Evolutionary conservation across 2,329 filamentous ascomycete species (phyloP).

Genomic region (Penicillium digitatum): DNA sequence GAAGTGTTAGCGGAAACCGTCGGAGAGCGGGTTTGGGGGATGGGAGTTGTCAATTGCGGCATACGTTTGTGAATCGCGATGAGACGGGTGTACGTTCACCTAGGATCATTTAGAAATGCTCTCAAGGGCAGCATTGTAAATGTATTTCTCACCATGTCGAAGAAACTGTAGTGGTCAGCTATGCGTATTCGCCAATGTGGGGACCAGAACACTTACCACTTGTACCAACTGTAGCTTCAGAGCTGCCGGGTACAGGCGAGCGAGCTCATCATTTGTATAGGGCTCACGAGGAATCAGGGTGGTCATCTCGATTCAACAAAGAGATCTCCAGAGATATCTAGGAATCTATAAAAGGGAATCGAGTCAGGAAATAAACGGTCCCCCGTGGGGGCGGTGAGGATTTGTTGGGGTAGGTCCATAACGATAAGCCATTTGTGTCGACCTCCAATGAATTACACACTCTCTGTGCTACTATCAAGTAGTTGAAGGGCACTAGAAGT

Average conservation of each 20-base stretch:
- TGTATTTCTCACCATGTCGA: slow-evolving; percentile 61
- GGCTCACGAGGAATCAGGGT: slow-evolving; percentile 68
- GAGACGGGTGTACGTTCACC: slow-evolving; percentile 78
- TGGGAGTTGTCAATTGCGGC: slow-evolving; percentile 10
- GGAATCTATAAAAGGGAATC: slow-evolving; percentile 1
- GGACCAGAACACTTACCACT: slow-evolving; percentile 51
- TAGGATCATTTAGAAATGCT: slow-evolving; percentile 24
- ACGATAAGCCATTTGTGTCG: not conserved
- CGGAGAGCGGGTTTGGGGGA: not conserved
- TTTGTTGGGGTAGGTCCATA: slow-evolving; percentile 3
- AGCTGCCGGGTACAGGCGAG: slow-evolving; percentile 71
- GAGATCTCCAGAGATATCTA: not conserved
- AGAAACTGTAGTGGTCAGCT: slow-evolving; percentile 50
- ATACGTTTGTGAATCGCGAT: slow-evolving; percentile 76
- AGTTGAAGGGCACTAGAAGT: not conserved
- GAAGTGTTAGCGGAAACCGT: slow-evolving; percentile 3
- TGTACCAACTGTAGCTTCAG: slow-evolving; percentile 87
- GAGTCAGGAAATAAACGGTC: slow-evolving; percentile 6
- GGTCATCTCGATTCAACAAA: slow-evolving; percentile 58
- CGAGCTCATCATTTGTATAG: slow-evolving; percentile 77
- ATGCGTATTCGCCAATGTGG: not conserved
- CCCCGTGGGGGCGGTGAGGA: slow-evolving; percentile 19
- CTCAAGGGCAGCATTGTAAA: not conserved
- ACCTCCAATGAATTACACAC: not conserved
- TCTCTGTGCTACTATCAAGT: not conserved